Conservation (phyloP, 805 yeast species). For the Lipomyces mesembrius region DNA sequence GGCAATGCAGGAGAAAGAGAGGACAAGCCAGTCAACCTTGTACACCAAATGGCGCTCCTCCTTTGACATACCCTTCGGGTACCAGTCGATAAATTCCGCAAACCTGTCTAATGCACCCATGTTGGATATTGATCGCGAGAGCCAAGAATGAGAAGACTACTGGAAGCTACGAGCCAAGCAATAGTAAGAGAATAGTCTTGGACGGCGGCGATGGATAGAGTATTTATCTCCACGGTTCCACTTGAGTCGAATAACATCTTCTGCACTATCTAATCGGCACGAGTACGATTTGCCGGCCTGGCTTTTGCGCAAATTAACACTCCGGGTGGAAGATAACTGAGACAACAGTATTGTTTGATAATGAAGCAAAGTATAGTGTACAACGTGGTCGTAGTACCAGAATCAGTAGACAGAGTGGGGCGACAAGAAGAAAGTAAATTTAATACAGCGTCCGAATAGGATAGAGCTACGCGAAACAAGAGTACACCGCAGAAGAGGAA, state of each 20-base stretch:
- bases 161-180: not conserved
- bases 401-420: not conserved
- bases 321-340: not conserved
- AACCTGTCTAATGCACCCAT: not conserved
- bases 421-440: not conserved
- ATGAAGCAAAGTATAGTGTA: not conserved
- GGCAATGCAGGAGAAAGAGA: constrained; percentile 61
- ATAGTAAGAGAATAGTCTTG: not conserved
- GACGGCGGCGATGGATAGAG: not conserved
- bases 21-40: constrained; percentile 61
- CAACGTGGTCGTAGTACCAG: not conserved
- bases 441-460: too few species aligned
- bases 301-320: not conserved
- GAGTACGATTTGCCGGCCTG: not conserved
- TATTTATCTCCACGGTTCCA: not conserved
- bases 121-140: not conserved
- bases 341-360: too few species aligned
- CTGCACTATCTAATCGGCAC: not conserved
- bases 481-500: too few species aligned
- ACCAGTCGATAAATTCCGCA: constrained; percentile 27
- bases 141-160: not conserved
- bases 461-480: too few species aligned
- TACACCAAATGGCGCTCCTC: constrained; percentile 54
- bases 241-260: not conserved
- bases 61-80: constrained; percentile 44